Conservation (phyloP, 106 monocot species). For the Allium cepa region DNA sequence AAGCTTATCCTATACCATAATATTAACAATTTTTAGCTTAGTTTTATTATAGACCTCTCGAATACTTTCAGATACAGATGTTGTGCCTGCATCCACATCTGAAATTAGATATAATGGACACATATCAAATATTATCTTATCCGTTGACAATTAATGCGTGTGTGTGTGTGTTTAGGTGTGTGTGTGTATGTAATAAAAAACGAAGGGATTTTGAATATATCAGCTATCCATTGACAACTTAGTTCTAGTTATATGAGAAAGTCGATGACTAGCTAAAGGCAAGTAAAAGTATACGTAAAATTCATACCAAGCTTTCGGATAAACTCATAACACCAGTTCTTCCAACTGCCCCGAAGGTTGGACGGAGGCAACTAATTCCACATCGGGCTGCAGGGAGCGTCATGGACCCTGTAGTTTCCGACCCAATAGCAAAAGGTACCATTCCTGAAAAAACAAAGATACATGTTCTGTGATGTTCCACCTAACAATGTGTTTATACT, state of each 20-base stretch:
- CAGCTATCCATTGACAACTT: too few relatives aligned
- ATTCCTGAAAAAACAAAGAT: conserved; percentile 24
- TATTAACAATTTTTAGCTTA: background rate
- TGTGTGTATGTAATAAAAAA: too few relatives aligned
- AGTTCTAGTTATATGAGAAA: too few relatives aligned
- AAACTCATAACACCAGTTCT: conserved; percentile 93
- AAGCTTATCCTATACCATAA: conserved; percentile 75
- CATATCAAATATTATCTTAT: too few relatives aligned
- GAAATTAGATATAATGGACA: too few relatives aligned
- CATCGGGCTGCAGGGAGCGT: conserved; percentile 87
- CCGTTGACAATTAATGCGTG: too few relatives aligned
- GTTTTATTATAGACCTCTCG: too few relatives aligned
- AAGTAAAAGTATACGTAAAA: background rate
- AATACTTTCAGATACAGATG: too few relatives aligned
- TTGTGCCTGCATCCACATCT: too few relatives aligned
- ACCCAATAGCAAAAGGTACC: conserved; percentile 94
- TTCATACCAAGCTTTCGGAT: conserved; percentile 84
- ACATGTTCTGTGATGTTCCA: background rate
- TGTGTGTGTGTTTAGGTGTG: too few relatives aligned
- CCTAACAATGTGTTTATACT: too few relatives aligned
- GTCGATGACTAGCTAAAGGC: background rate
- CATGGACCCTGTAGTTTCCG: conserved; percentile 90
- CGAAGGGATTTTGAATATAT: too few relatives aligned
- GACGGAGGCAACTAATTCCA: conserved; percentile 75
- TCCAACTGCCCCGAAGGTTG: conserved; percentile 94